Base-by-base conservation (phyloP, 75 land plant genomes). In the Adiantum capillusveneris region DNA sequence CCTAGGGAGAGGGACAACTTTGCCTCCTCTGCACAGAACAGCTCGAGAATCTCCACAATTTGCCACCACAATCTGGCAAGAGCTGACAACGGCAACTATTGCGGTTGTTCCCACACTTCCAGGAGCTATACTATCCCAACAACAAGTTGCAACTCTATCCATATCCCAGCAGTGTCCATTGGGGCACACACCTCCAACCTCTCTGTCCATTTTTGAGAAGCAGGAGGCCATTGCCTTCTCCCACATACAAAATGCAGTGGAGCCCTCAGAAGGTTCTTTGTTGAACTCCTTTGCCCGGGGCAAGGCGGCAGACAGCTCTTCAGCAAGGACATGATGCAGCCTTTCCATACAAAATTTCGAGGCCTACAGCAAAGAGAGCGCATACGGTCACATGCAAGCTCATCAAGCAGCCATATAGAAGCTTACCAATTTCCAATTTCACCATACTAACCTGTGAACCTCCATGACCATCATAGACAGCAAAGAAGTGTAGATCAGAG, bases 41-140 rank as follows among this genome's bases (percentile, higher is more conserved):
- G 94, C 97, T 22, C 97, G 75, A 20, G 97, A 91, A 45, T 91
- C 97, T 1, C 97, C 97, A 70, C 94, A 88, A 62, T 91, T 87
- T 42, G 86, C 88, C 16, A 84, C 84, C 11, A 88, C 54, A 28
- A 91, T 69, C 56, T 67, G 71, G 24, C 67, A 67, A 9, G 67
- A 25, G 9, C 73, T 74, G 7, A 88, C 53, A 3, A 88, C 56
- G 0, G 86, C 94, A 34, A 80, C 84, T 55, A 78, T 81, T 0
- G 97, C 97, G 0, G 97, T 88, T 2, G 97, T 75, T 9, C 97
- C 97, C n/a, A 75, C 78, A 25, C 73, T 72, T 25, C 59, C 70
- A 18, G 76, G 53, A 7, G 66, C 69, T 34, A 63, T 57, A 42
- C 60, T 31, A 34, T 64, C 68, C 22, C 55, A 21, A 21, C 66